Evolutionary conservation across 306 rosid species (phyloP).

Genomic region (Leucaena leucocephala): DNA sequence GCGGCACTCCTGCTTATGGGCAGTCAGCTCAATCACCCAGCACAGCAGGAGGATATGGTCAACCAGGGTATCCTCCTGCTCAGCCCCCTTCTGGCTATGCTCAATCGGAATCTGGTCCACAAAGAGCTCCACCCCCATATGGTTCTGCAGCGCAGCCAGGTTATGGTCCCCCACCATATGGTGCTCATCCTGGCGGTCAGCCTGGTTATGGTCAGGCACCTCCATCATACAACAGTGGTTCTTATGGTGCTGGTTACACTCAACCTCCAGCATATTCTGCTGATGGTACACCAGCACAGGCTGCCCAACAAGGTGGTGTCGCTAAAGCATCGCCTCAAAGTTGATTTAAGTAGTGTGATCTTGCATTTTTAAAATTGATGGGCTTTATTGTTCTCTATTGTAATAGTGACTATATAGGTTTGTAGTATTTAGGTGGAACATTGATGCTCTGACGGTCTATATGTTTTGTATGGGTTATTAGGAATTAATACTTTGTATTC

Average conservation of each 20-base stretch:
- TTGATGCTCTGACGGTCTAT: not conserved
- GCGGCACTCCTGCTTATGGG: conserved; percentile 73
- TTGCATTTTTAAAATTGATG: conserved; percentile 15
- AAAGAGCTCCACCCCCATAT: conserved; percentile 68
- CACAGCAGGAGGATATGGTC: conserved; percentile 71
- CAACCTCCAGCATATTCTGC: conserved; percentile 70
- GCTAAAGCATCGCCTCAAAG: conserved; percentile 85
- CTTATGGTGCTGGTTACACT: conserved; percentile 74
- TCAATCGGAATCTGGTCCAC: conserved; percentile 70
- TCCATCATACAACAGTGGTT: conserved; percentile 49
- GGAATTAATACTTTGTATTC: conserved; percentile 26
- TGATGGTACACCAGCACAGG: conserved; percentile 65
- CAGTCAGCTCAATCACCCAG: conserved; percentile 76
- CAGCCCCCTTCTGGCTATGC: conserved; percentile 81
- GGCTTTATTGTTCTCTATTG: conserved; percentile 34
- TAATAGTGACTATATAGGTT: conserved; percentile 36
- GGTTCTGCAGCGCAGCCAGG: conserved; percentile 73
- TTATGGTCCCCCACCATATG: conserved; percentile 77
- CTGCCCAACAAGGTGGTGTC: conserved; percentile 58
- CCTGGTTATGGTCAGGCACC: conserved; percentile 86
- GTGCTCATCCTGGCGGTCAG: conserved; percentile 65
- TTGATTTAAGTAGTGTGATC: conserved; percentile 39
- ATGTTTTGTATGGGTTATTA: not conserved
- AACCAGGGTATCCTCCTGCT: conserved; percentile 67
- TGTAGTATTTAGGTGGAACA: conserved; percentile 27